These are phyloP conservation scores for Chiua sp. DNA, from an alignment of 1,284 basidiomycete species.

Conservation along the genomic window DNA sequence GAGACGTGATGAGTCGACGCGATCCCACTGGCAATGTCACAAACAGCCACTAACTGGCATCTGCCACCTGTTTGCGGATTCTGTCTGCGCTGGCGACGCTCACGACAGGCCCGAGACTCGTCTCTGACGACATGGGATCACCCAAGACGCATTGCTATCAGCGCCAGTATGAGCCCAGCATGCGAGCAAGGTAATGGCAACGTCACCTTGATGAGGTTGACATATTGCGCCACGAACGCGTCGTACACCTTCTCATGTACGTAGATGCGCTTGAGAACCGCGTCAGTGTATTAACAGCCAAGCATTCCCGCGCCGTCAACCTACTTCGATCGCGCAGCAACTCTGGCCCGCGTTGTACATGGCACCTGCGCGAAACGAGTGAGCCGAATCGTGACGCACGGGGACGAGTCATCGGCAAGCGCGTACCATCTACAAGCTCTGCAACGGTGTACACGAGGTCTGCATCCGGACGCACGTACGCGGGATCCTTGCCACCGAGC, in stretches of 20 bases:
- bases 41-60: conserved; percentile 61
- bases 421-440: conserved; percentile 85
- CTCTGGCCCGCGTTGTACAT: conserved; percentile 97
- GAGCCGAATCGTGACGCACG: background rate
- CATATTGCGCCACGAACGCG: conserved; percentile 79
- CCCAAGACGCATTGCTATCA: conserved; percentile 79
- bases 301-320: conserved; percentile 10
- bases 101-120: conserved; percentile 91
- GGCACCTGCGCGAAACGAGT: conserved; percentile 56
- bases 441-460: conserved; percentile 84
- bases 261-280: conserved; percentile 78
- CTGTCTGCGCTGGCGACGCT: conserved; percentile 82
- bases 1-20: background rate
- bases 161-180: background rate
- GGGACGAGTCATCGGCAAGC: background rate
- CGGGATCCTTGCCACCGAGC: conserved; percentile 96
- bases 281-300: background rate
- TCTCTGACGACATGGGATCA: conserved; percentile 78
- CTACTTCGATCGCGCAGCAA: conserved; percentile 84
- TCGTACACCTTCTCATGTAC: conserved; percentile 89
- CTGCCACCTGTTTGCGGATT: conserved; percentile 86
- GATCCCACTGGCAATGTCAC: background rate
- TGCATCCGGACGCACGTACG: conserved; percentile 89
- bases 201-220: conserved; percentile 71
- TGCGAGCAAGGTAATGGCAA: background rate